Conservation (phyloP, 768 basidiomycete species). For the Leccinum subtestaceum region DNA sequence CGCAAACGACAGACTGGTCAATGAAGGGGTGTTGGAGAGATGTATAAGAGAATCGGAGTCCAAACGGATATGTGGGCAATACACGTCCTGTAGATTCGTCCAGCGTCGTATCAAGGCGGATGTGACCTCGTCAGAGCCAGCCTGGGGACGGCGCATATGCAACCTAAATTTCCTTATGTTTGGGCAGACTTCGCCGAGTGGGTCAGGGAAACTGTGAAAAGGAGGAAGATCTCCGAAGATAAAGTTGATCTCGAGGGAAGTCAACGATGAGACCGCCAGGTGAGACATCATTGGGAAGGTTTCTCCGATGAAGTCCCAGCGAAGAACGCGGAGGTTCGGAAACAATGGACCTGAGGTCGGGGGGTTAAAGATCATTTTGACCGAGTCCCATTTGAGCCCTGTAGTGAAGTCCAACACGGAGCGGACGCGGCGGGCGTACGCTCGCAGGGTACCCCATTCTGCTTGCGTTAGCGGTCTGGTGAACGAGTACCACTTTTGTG, state of each 20-base stretch:
- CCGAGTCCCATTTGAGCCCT: slow-evolving; percentile 13
- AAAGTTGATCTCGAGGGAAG: slow-evolving; percentile 21
- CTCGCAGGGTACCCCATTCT: slow-evolving; percentile 6
- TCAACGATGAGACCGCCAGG: slow-evolving; percentile 12
- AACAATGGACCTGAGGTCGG: slow-evolving; percentile 16
- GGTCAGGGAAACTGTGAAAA: slow-evolving; percentile 16
- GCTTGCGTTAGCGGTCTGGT: slow-evolving; percentile 1
- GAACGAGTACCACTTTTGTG: slow-evolving; percentile 7
- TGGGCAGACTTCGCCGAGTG: slow-evolving; percentile 17
- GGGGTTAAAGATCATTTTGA: slow-evolving; percentile 17
- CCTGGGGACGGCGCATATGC: slow-evolving; percentile 16
- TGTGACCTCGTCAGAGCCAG: slow-evolving; percentile 6
- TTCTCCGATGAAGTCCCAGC: slow-evolving; percentile 18
- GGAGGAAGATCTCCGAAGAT: slow-evolving; percentile 18
- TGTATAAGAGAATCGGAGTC: slow-evolving; percentile 15
- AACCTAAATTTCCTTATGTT: slow-evolving; percentile 9
- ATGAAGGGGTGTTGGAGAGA: slow-evolving; percentile 13
- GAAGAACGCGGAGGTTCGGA: slow-evolving; percentile 19
- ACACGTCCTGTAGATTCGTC: slow-evolving; percentile 14
- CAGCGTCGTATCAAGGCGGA: slow-evolving; percentile 16
- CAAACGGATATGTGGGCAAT: slow-evolving; percentile 14
- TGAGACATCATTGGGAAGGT: slow-evolving; percentile 17
- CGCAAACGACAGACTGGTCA: slow-evolving; percentile 11
- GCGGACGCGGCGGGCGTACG: slow-evolving; percentile 7
- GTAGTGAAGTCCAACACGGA: slow-evolving; percentile 7